These are phyloP conservation scores for Linderniella brevidens DNA, from an alignment of 257 asterid species.

Conservation along the genomic window DNA sequence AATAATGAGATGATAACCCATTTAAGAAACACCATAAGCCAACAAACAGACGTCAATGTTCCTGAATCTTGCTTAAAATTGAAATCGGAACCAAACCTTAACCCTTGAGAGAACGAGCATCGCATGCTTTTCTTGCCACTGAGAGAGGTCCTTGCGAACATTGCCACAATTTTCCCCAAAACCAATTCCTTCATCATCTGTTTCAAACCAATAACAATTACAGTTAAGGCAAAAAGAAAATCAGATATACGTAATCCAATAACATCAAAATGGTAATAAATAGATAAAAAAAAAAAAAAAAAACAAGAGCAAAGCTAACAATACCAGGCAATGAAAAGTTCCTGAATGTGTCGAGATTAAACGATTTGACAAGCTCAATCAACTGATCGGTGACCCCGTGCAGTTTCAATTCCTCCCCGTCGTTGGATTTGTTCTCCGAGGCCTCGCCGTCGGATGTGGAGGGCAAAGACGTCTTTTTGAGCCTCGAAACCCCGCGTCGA, in stretches of 20 bases:
- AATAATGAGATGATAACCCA: too few species aligned
- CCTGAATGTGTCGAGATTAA: conserved; percentile 59
- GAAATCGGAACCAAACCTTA: conserved; percentile 28
- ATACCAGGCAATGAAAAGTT: conserved; percentile 47
- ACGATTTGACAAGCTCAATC: conserved; percentile 44
- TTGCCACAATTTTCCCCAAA: conserved; percentile 21
- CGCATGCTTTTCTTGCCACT: conserved; percentile 86
- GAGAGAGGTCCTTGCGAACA: conserved; percentile 54
- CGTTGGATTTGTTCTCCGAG: conserved; percentile 2
- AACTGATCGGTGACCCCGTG: conserved; percentile 59
- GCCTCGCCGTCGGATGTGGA: conserved; percentile 6
- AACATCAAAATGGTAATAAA: conserved; percentile 4
- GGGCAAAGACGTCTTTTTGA: conserved; percentile 19
- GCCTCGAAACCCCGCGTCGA: conserved; percentile 42
- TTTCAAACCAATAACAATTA: conserved; percentile 3
- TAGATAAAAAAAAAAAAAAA: background rate
- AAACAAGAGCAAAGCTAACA: background rate
- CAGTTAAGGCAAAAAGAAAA: too few species aligned
- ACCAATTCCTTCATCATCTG: conserved; percentile 34
- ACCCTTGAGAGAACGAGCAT: conserved; percentile 56
- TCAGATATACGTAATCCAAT: conserved; percentile 9
- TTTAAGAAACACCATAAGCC: too few species aligned
- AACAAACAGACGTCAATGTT: too few species aligned
- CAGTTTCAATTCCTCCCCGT: conserved; percentile 20
- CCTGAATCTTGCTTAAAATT: background rate